A percentile compares a stretch with the other conserved stretches of the same genome.
These are phyloP conservation scores for Kregervanrija fluxuum DNA, from an alignment of 805 yeast species.

Conservation along the genomic window DNA sequence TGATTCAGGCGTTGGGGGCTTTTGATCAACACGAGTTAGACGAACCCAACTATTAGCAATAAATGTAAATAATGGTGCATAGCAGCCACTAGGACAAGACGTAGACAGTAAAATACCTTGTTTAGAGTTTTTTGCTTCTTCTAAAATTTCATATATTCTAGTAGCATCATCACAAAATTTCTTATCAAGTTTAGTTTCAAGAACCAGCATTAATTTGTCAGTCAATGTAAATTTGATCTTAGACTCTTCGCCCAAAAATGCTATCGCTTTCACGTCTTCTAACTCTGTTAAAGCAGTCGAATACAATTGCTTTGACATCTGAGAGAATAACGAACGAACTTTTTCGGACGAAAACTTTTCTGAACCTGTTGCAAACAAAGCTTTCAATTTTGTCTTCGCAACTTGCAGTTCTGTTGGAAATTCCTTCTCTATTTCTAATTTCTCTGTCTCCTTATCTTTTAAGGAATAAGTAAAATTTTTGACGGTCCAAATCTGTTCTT, in stretches of 20 bases:
- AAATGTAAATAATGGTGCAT: constrained; percentile 54
- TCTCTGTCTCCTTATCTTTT: constrained; percentile 10
- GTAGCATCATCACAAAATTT: constrained; percentile 39
- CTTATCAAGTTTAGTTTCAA: constrained; percentile 32
- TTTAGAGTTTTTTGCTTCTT: constrained; percentile 19
- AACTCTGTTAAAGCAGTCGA: constrained; percentile 44
- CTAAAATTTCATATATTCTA: constrained; percentile 34
- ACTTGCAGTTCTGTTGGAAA: constrained; percentile 25
- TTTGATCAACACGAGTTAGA: constrained; percentile 49
- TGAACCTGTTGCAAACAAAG: constrained; percentile 51
- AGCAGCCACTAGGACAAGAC: constrained; percentile 53
- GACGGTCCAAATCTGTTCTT: constrained; percentile 47
- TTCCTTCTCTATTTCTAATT: constrained; percentile 1
- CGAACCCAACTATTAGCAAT: constrained; percentile 35
- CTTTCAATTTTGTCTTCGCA: constrained; percentile 38
- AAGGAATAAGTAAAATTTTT: constrained; percentile 36
- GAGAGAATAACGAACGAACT: constrained; percentile 41
- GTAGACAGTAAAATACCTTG: constrained; percentile 52
- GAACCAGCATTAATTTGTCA: constrained; percentile 40
- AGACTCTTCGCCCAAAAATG: constrained; percentile 39
- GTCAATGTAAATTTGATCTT: constrained; percentile 50
- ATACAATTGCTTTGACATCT: constrained; percentile 39
- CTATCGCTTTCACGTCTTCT: constrained; percentile 49
- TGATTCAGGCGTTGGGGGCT: constrained; percentile 42
- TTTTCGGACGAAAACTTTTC: constrained; percentile 37